These are phyloP conservation scores for Volvox africanus DNA, from an alignment of 139 green algal genomes.

Conservation along the genomic window DNA sequence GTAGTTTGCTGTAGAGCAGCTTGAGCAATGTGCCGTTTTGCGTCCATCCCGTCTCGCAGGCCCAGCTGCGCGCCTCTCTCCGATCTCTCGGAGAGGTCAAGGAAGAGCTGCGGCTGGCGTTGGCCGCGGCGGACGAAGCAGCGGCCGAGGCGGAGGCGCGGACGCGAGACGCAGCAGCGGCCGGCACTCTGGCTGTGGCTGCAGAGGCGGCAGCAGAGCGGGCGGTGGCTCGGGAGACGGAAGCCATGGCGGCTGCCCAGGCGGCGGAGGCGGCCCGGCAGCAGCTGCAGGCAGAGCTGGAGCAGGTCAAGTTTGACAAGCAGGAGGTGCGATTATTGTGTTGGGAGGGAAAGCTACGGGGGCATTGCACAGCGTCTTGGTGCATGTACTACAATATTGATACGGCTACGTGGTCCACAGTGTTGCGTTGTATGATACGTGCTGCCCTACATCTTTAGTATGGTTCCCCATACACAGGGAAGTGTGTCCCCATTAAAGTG, in stretches of 20 bases:
- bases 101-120: conserved; percentile 44
- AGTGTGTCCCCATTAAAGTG: too few species aligned
- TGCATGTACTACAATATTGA: too few species aligned
- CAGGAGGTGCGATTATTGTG: conserved; percentile 21
- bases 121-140: conserved; percentile 46
- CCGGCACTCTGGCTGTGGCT: conserved; percentile 54
- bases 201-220: conserved; percentile 57
- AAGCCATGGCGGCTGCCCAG: conserved; percentile 41
- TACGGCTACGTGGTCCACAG: too few species aligned
- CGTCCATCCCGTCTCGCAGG: conserved; percentile 16
- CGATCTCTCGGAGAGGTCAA: conserved; percentile 13
- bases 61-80: conserved; percentile 52
- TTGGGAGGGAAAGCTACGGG: too few species aligned
- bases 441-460: too few species aligned
- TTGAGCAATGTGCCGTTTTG: too few species aligned
- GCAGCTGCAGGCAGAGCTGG: conserved; percentile 46
- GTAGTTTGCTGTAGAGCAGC: too few species aligned
- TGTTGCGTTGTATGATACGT: too few species aligned
- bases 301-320: conserved; percentile 43
- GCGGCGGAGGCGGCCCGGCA: conserved; percentile 47
- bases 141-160: conserved; percentile 51
- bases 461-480: too few species aligned
- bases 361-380: too few species aligned
- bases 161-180: conserved; percentile 48
- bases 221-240: conserved; percentile 41